Evolutionary conservation across 129 eudicot species (phyloP), one percentile per base, ranked within the genome.

Genomic region (Gnaphalium uliginosum): DNA sequence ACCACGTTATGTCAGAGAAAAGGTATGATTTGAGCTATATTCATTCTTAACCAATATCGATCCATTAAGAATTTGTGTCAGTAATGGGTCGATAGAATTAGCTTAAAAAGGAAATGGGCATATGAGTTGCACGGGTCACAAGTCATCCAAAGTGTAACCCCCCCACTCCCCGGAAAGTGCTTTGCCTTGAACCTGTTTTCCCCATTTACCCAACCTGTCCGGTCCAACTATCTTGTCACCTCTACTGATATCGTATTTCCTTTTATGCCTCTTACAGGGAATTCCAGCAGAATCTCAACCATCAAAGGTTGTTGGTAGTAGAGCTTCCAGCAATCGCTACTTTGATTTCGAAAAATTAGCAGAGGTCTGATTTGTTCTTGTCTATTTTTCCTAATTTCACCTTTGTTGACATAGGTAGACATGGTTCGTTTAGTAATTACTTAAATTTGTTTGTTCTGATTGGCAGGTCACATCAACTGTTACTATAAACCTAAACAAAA

Each of bases 301-400:
- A 48, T 72, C 97, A 22, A 94, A 94, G 70, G 94, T 94, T 78
- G 90, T 83, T 64, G 99, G 97, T 68, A 91, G 99, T 73, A 73
- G 88, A 74, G 99, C 92, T 32, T 87, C 90, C 24, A 80, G 80
- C 66, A 89, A 94, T 59, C 87, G 96, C 21, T 94, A 81, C 81
- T 94, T 94, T 89, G 99, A 94, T 82, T 91, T 94, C 50, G 84
- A 91, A 74, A 94, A 94, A 73, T 82, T 94, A 23, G 97, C 97
- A 46, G 97, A 94, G 97, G 99, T 91, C 68, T 74, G 87, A 1
- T 68, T 57, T 78, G 27, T 51, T 69, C 18, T 35, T 27, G 25
- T 69, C 18, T 11, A 22, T 74, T 68, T n/a, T 68, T 6, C 6
- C 6, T 27, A 23, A 25, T 71, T 8, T 69, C 17, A 10, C 19